phyloP scores from a whole-genome alignment of 345 rosid species.

The Kernera saxatilis region DNA sequence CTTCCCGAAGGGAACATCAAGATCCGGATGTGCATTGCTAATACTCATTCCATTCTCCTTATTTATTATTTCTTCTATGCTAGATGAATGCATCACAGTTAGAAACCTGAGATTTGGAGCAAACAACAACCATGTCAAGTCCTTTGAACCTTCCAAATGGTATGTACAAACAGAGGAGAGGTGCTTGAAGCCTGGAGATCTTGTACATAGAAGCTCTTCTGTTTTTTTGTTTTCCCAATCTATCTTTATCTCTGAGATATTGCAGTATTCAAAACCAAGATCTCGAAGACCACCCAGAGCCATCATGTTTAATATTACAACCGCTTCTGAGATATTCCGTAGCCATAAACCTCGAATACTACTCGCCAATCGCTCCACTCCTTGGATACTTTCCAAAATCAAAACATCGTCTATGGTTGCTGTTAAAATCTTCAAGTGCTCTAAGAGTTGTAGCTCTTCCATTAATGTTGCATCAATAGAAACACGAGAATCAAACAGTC shows the following conservation, averaged over 20 bases:
- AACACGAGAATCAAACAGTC: neutral
- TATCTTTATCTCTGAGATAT: neutral
- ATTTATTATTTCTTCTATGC: neutral
- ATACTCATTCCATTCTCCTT: too few species aligned
- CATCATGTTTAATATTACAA: neutral
- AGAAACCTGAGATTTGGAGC: neutral
- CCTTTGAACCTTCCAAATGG: neutral
- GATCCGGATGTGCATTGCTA: neutral
- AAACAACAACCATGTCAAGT: neutral
- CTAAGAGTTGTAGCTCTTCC: neutral
- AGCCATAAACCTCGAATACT: neutral
- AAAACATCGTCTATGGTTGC: neutral
- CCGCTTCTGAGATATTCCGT: neutral
- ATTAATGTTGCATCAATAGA: neutral
- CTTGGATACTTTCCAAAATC: neutral
- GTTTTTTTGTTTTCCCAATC: neutral
- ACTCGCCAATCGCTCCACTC: neutral
- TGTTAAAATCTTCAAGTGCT: neutral
- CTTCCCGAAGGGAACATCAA: neutral
- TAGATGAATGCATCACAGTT: fast-evolving
- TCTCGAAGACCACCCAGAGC: neutral
- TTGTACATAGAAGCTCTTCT: neutral
- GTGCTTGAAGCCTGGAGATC: neutral
- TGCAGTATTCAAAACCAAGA: neutral
- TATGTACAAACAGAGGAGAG: neutral